Evolutionary conservation across 352 stramenopile genomes (phyloP), one percentile per base, ranked within the genome.

Genomic region (Peronospora destructor): DNA sequence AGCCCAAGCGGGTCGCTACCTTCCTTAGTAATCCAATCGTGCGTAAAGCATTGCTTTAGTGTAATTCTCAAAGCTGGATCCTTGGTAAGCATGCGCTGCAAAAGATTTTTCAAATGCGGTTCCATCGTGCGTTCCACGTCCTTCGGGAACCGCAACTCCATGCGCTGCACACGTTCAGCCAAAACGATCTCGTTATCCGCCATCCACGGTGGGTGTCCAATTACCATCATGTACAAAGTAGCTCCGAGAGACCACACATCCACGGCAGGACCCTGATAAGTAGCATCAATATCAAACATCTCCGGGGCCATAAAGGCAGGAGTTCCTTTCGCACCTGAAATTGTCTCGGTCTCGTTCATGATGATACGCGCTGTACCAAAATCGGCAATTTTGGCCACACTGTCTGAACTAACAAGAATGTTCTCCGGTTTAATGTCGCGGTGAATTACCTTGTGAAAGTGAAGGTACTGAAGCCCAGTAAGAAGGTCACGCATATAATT

Each of bases 1-100:
- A 78, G 30, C 16, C 67, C 59, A 26, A 92, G 70, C 10, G 84
- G 82, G n/a, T 96, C 84, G 16, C 82, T 93, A 12, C 88, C 88
- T 65, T 97, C 88, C n/a, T 94, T 89, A 7, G 88, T 96, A 46
- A 88, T 84, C 88, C 88, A 97, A 45, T 96, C 88, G 57, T 97
- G 88, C 13, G 70, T 80, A 55, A 96, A 95, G 36, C 86, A 86
- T 13, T 93, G 80, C 13, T 71, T 73, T 5, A 96, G 48, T 12
- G 75, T 72, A 41, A 92, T 87, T 13, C 88, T 76, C n/a, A 86
- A 56, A 0, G 71, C 68, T 19, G 85, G 85, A 46, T 95, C 78
- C 44, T 96, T 95, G 0, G 83, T 91, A 8, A 97, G 70, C 84
- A 97, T 94, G n/a, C 79, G 80, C 48, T 90, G 73, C 19, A 97